Evolutionary conservation across 352 stramenopile genomes (phyloP), one percentile per base, ranked within the genome.

Genomic region (Blastocystis sp.): DNA sequence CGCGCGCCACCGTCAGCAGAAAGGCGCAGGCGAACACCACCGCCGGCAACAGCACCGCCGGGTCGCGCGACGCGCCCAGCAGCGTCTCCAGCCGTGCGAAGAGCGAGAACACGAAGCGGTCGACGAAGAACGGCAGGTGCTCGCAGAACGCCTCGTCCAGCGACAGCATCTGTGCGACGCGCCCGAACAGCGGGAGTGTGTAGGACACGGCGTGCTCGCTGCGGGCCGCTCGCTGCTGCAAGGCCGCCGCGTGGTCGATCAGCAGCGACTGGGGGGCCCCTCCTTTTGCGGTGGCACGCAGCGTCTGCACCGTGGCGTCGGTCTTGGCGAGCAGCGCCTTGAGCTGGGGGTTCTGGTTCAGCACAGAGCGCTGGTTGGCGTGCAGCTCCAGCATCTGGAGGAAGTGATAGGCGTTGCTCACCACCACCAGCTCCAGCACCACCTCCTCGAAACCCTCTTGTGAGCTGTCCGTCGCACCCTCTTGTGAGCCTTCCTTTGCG

Each of bases 61-160:
- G 5, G 52, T 64, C n/a, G 10, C 28, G 43, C 28, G 43, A 66
- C 11, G 65, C 17, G 23, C 21, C 19, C 17, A 64, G 40, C 0
- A 64, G 21, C 23, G 17, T 14, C 5, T 62, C 48, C 48, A 56
- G 48, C 48, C 48, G n/a, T 2, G 14, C 10, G 45, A 81, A 81
- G 21, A 81, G 45, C 34, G 71, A 64, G 11, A 81, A 17, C 28
- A 81, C 28, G 40, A 81, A 81, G 38, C 7, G 34, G 45, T 81
- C 71, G 4, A 40, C 52, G 62, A 81, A 81, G 10, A 43, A 4
- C 2, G 71, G 71, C 23, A 81, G 45, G 38, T 64, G 43, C 28
- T n/a, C 2, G 41, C 71, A 81, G 43, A 81, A 81, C 41, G n/a
- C n/a, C 21, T 81, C 71, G 41, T 81, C 71, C 41, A 45, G 59